phyloP scores from a whole-genome alignment of 2,329 filamentous ascomycete genomes.

The Colletotrichum nymphaeae region DNA sequence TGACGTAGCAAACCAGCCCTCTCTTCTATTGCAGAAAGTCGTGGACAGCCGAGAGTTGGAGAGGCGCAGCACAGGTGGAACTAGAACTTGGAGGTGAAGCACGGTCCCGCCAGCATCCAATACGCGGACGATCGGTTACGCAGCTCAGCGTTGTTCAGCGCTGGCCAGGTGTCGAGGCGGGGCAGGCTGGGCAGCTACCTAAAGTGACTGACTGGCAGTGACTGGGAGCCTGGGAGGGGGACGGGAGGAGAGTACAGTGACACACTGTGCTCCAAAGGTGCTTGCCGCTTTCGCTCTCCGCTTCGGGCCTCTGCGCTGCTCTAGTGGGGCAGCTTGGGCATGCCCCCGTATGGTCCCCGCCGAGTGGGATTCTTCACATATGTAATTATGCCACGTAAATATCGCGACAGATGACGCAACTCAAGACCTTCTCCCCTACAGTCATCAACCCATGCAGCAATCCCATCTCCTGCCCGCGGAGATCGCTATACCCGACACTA shows the following conservation, averaged over 20 bases:
- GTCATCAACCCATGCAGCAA: background rate
- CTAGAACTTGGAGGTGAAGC: constrained; percentile 36
- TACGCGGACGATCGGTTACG: constrained; percentile 31
- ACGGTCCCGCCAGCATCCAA: constrained; percentile 32
- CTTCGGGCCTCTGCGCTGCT: background rate
- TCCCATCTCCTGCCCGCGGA: background rate
- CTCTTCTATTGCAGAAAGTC: constrained; percentile 26
- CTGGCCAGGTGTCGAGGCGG: constrained; percentile 33
- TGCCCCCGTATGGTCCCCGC: background rate
- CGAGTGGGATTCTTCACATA: background rate
- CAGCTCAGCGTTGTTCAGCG: constrained; percentile 22
- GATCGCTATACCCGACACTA: constrained; percentile 1
- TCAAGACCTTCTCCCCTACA: background rate
- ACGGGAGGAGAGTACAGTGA: background rate
- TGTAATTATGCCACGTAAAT: constrained; percentile 14
- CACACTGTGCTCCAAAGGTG: constrained; percentile 16
- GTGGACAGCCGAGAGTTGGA: constrained; percentile 28
- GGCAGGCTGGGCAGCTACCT: constrained; percentile 25
- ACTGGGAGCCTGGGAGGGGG: background rate
- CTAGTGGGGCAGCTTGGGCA: constrained; percentile 7
- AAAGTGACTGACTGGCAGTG: background rate
- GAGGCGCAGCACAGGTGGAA: constrained; percentile 36
- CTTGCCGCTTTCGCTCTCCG: constrained; percentile 30
- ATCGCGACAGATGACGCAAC: constrained; percentile 31
- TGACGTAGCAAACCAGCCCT: constrained; percentile 37